phyloP scores from a whole-genome alignment of 495 filamentous ascomycete genomes.

The Aspergillus homomorphus region DNA sequence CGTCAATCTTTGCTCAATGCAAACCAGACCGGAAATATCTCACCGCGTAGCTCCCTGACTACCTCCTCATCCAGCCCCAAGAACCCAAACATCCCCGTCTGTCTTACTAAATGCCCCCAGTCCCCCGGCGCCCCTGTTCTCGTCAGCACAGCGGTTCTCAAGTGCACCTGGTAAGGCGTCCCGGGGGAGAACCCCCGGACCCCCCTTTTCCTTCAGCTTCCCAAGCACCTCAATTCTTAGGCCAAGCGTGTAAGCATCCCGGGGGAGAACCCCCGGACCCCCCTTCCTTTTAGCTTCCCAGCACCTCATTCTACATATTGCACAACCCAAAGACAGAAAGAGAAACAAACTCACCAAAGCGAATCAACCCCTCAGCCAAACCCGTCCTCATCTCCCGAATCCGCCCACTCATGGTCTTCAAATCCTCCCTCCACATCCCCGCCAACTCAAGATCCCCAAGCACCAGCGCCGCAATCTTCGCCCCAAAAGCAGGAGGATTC shows the following conservation, averaged over 20 bases:
- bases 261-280: too few relatives aligned
- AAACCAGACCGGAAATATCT: neutral
- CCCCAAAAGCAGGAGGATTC: constrained; percentile 40
- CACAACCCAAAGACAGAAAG: neutral
- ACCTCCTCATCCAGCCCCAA: constrained; percentile 27
- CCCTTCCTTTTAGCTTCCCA: too few relatives aligned
- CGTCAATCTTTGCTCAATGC: neutral
- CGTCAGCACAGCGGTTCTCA: neutral
- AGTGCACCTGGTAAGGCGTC: too few relatives aligned
- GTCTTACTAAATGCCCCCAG: constrained; percentile 35
- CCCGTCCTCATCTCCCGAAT: constrained; percentile 34
- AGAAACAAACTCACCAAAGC: constrained; percentile 15
- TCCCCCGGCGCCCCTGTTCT: constrained; percentile 28
- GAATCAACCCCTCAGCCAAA: constrained; percentile 26
- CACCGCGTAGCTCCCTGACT: constrained; percentile 31
- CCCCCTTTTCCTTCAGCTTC: too few relatives aligned
- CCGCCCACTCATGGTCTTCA: constrained; percentile 37
- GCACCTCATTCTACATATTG: too few relatives aligned
- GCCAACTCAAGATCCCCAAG: constrained; percentile 23
- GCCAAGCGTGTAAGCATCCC: too few relatives aligned
- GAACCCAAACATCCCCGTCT: constrained; percentile 46
- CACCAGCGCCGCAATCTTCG: constrained; percentile 36
- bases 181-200: too few relatives aligned
- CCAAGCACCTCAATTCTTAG: too few relatives aligned
- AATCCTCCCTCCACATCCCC: constrained; percentile 37